Evolutionary conservation across 148 eudicot genomes (phyloP), one percentile per base, ranked within the genome.

Genomic region (Silene conica): DNA sequence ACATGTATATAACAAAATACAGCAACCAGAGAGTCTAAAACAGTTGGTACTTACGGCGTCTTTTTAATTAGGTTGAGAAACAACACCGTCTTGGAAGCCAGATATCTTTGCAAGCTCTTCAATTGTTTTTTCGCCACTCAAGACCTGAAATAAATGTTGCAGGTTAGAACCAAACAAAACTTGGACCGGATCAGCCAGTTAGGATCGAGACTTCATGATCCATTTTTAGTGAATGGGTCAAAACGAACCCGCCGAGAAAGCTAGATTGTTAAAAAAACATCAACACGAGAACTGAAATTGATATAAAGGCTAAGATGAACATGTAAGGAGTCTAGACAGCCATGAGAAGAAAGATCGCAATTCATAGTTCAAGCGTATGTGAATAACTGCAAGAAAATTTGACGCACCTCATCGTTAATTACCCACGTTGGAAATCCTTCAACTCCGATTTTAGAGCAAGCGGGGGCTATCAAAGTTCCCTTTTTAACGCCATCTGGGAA

Each of bases 351-450:
- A 2, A 14, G 23, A 20, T 20, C 58, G n/a, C 75, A 20, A 6
- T 56, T 0, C 43, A 38, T 9, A 25, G 63, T 15, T 10, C 19
- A 45, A 64, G 6, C n/a, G 12, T 57, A 48, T n/a, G 3, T 19
- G 43, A 38, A 63, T 11, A 69, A 11, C 19, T 14, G 63, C 41
- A 12, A 22, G 34, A 43, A 61, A 10, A 69, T 26, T 9, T 25
- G 67, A 84, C 87, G 68, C 67, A 95, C 98, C 90, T 95, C 83
- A 18, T 88, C 97, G 48, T 92, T 89, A 45, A 95, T 92, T 48
- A 87, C 88, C 98, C 98, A 95, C 43, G 92, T 83, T 55, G 98
- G 98, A 79, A 95, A 90, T 59, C 92, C 96, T 80, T 88, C 87
- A 78, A 95, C 82, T 34, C 88, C 76, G 69, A 83, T 82, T 69